A percentile compares a stretch with the other conserved stretches of the same genome.
These are phyloP conservation scores for Spirogloea muscicola DNA, from an alignment of 139 green algal species.

Conservation along the genomic window DNA sequence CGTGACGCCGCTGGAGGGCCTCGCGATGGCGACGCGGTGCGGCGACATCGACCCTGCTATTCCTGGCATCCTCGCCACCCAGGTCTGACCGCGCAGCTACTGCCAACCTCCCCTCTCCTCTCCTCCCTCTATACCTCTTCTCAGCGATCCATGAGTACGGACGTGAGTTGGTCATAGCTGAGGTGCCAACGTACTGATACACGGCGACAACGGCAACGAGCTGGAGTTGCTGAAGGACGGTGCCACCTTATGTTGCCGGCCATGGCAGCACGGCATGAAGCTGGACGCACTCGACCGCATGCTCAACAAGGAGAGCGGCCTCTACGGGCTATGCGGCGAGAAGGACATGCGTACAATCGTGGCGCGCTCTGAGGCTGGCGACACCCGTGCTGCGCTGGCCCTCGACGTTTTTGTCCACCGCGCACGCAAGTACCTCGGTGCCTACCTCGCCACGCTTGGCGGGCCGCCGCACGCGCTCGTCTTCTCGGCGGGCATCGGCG, in stretches of 20 bases:
- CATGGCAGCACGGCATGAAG: slow-evolving; percentile 46
- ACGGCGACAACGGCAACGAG: too few species aligned
- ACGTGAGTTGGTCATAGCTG: too few species aligned
- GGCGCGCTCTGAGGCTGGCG: slow-evolving; percentile 51
- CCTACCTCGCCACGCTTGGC: slow-evolving; percentile 68
- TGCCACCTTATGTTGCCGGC: too few species aligned
- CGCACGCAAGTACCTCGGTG: slow-evolving; percentile 82
- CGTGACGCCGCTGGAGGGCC: slow-evolving; percentile 76
- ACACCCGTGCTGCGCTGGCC: slow-evolving; percentile 59
- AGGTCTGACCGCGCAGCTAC: too few species aligned
- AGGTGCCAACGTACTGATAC: too few species aligned
- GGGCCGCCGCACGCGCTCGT: slow-evolving; percentile 78
- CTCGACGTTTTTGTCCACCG: slow-evolving; percentile 75
- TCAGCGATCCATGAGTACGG: too few species aligned
- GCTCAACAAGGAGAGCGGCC: slow-evolving; percentile 79
- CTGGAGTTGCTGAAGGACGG: too few species aligned
- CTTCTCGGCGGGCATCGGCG: slow-evolving; percentile 78
- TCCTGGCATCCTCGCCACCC: slow-evolving; percentile 52
- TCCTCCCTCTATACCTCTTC: too few species aligned
- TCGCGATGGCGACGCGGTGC: slow-evolving; percentile 52
- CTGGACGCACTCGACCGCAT: slow-evolving; percentile 56
- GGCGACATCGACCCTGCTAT: slow-evolving; percentile 76
- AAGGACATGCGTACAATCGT: slow-evolving; percentile 60
- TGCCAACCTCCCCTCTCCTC: too few species aligned
- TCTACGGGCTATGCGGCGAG: slow-evolving; percentile 62